These are phyloP conservation scores for Chamaecyparis obtusa DNA, from an alignment of 75 land plant genomes.

Conservation along the genomic window DNA sequence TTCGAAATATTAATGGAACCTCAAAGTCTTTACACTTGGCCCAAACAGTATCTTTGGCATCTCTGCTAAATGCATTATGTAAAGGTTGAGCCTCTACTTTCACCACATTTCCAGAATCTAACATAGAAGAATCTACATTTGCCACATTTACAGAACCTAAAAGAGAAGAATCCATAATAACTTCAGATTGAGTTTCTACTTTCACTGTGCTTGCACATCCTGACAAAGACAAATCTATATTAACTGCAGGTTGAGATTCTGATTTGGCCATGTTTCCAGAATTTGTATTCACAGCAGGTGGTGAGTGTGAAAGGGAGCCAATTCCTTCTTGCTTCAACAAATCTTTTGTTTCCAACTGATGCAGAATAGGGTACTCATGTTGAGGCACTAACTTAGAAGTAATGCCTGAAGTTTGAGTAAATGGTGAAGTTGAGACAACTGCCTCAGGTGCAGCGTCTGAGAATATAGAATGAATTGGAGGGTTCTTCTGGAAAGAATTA, in stretches of 20 bases:
- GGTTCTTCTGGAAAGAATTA: not conserved
- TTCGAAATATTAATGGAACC: not conserved
- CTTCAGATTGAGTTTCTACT: not conserved
- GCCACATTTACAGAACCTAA: not conserved
- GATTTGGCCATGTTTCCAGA: not conserved
- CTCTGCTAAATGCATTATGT: not conserved
- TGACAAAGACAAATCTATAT: not conserved
- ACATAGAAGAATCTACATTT: not conserved
- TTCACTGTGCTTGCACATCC: not conserved
- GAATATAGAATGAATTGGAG: constrained; percentile 3
- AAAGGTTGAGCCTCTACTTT: constrained; percentile 4
- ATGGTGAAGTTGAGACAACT: not conserved
- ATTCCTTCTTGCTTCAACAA: not conserved
- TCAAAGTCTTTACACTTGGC: not conserved
- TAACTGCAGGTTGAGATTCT: not conserved
- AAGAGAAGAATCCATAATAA: not conserved
- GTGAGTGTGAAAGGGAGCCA: not conserved
- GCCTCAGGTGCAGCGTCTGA: not conserved
- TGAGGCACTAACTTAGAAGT: not conserved
- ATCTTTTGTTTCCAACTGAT: not conserved
- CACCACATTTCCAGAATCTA: not conserved
- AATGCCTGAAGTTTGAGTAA: not conserved
- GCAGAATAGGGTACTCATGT: not conserved
- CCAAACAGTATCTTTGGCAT: constrained; percentile 4
- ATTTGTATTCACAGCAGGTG: not conserved